phyloP scores from a whole-genome alignment of 306 rosid species.

The Ormosia emarginata region DNA sequence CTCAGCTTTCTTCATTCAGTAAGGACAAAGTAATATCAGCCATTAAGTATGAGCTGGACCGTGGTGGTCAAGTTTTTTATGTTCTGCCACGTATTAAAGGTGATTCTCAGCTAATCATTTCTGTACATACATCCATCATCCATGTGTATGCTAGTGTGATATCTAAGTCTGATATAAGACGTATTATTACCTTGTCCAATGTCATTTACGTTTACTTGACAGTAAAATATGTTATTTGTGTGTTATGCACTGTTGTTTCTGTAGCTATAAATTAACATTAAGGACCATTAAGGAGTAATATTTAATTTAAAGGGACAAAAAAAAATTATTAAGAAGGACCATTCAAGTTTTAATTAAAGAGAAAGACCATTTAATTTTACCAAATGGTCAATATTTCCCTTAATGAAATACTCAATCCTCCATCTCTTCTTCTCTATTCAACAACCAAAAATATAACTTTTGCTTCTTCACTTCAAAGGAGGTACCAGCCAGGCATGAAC shows the following conservation, averaged over 20 bases:
- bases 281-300: background rate
- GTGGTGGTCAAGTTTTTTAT: constrained; percentile 89
- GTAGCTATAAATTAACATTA: background rate
- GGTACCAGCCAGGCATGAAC: no score
- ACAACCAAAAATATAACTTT: no score
- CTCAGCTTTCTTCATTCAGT: constrained; percentile 78
- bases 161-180: constrained; percentile 1
- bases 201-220: constrained; percentile 14
- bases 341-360: background rate
- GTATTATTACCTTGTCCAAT: background rate
- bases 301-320: background rate
- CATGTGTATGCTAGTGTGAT: background rate
- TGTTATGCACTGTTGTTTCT: background rate
- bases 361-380: background rate
- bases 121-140: background rate
- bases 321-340: background rate
- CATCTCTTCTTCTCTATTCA: no score
- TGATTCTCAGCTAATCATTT: constrained; percentile 31
- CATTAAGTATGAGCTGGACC: constrained; percentile 76
- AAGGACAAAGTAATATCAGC: constrained; percentile 70
- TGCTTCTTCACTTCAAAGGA: no score
- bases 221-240: constrained; percentile 11
- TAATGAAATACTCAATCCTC: no score
- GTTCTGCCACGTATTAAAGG: constrained; percentile 97
- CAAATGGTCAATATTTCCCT: background rate